Percentiles rank a stretch among this genome's conserved stretches.
phyloP scores from a whole-genome alignment of 768 basidiomycete species.

The Termitomyces heimii region DNA sequence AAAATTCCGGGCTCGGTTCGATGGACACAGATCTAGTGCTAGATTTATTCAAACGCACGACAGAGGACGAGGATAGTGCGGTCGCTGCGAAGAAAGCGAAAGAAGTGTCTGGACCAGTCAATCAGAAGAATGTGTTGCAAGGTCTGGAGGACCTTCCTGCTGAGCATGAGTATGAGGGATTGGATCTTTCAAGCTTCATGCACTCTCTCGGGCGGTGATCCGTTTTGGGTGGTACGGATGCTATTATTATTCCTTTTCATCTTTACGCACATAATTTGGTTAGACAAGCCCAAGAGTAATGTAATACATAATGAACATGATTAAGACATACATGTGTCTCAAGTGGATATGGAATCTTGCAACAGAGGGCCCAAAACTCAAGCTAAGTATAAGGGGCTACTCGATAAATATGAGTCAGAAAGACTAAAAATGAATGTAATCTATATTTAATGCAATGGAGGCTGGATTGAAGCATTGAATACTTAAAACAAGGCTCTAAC shows the following conservation, averaged over 20 bases:
- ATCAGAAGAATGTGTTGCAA: slow-evolving; percentile 79
- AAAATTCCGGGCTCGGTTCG: slow-evolving; percentile 87
- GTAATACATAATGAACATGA: not conserved
- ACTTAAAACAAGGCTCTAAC: no score
- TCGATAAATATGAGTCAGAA: no score
- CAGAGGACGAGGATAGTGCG: slow-evolving; percentile 65
- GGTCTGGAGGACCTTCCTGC: slow-evolving; percentile 89
- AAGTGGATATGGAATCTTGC: no score
- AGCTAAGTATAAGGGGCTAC: no score
- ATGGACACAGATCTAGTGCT: slow-evolving; percentile 98
- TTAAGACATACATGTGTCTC: not conserved
- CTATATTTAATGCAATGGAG: no score
- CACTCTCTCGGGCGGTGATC: slow-evolving; percentile 61
- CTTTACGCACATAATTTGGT: not conserved
- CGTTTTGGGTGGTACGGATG: not conserved
- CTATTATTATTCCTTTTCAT: slow-evolving; percentile 1
- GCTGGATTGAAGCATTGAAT: no score
- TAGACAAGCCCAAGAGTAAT: not conserved
- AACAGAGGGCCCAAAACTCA: no score
- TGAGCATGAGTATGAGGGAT: slow-evolving; percentile 87
- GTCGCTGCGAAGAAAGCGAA: slow-evolving; percentile 47
- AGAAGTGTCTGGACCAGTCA: slow-evolving; percentile 50
- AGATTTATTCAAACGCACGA: slow-evolving; percentile 84
- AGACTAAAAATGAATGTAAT: no score
- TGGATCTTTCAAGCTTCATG: slow-evolving; percentile 88